These are phyloP conservation scores for Fraxinus baroniana DNA, from an alignment of 305 asterid genomes.

Conservation along the genomic window DNA sequence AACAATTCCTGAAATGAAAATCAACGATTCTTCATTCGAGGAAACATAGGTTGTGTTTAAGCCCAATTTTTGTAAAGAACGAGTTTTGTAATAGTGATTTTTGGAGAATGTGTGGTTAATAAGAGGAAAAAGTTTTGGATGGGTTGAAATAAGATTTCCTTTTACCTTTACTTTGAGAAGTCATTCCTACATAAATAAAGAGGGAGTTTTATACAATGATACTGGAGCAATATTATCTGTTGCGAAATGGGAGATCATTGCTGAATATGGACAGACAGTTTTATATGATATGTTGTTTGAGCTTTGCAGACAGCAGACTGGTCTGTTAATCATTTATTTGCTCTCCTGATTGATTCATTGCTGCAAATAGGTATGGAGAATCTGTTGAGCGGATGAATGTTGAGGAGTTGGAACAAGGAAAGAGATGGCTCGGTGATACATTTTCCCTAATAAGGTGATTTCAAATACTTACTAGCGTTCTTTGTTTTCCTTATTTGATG, in stretches of 20 bases:
- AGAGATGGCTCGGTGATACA: constrained; percentile 85
- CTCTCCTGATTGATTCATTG: constrained; percentile 14
- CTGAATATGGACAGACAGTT: background rate
- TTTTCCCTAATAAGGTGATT: constrained; percentile 74
- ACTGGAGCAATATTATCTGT: background rate
- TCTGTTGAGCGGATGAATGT: constrained; percentile 59
- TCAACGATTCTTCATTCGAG: background rate
- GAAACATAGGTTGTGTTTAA: background rate
- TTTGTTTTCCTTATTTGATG: background rate
- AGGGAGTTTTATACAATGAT: background rate
- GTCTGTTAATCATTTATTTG: background rate
- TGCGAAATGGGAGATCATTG: background rate
- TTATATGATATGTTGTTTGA: background rate
- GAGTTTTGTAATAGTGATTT: background rate
- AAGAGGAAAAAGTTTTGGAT: background rate
- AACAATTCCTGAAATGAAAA: background rate
- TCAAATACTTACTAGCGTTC: background rate
- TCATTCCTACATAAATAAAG: background rate
- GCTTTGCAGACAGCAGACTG: background rate
- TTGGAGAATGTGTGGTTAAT: background rate
- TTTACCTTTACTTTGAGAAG: background rate
- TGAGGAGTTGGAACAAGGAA: constrained; percentile 82
- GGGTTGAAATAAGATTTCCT: constrained; percentile 2
- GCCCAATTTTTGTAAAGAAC: background rate
- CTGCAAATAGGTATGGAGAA: constrained; percentile 63